Conservation (phyloP, 768 basidiomycete species). For the Rhodotorula sphaerocarpa region DNA sequence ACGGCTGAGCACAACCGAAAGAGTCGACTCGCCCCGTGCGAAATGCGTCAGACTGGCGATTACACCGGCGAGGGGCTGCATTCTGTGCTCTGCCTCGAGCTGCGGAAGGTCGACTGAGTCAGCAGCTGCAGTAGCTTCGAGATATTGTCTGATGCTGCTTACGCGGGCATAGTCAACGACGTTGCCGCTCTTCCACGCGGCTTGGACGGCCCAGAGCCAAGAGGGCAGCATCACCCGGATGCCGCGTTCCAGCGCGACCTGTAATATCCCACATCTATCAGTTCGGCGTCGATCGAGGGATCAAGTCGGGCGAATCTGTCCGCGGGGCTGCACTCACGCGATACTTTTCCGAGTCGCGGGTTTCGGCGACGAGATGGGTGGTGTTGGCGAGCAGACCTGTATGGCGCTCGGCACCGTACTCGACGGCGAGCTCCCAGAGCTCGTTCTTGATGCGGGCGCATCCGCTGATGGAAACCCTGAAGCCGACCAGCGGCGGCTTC, state of each 20-base stretch:
- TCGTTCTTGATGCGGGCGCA: constrained; percentile 14
- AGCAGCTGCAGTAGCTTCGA: too few relatives aligned
- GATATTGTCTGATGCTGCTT: neutral
- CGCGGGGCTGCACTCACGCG: too few relatives aligned
- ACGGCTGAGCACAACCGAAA: neutral
- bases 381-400: constrained; percentile 13
- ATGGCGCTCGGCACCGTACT: constrained; percentile 18
- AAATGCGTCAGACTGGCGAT: constrained; percentile 14
- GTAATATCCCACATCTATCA: too few relatives aligned
- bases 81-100: constrained; percentile 10
- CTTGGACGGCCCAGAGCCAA: constrained; percentile 15
- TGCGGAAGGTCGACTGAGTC: neutral
- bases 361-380: constrained; percentile 25
- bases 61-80: neutral
- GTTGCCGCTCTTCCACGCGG: constrained; percentile 18
- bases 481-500: constrained; percentile 8
- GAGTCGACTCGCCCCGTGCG: constrained; percentile 1
- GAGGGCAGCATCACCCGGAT: constrained; percentile 19
- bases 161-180: constrained; percentile 14
- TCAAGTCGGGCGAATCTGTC: too few relatives aligned
- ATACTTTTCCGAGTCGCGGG: constrained; percentile 8
- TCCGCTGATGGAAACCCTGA: constrained; percentile 18
- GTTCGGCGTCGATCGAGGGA: too few relatives aligned
- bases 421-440: constrained; percentile 7
- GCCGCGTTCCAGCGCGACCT: constrained; percentile 6